A percentile compares a stretch with the other conserved stretches of the same genome.
Evolutionary conservation across 805 yeast species (phyloP).

Genomic region (Cyberlindnera suaveolens): DNA sequence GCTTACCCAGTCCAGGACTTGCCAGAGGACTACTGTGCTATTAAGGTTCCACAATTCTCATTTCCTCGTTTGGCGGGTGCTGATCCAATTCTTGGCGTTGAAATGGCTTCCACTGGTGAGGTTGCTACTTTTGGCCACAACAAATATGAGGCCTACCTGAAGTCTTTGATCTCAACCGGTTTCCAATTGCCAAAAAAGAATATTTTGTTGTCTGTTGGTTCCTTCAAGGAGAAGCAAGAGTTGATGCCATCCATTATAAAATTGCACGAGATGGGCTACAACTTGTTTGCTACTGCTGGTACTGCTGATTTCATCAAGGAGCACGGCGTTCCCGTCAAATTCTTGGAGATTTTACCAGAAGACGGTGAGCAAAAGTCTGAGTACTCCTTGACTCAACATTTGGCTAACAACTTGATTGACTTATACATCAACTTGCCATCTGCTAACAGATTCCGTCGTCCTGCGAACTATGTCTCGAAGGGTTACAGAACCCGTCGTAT

Average conservation of each 20-base stretch:
- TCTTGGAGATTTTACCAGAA: conserved; percentile 78
- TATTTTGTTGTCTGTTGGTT: conserved; percentile 89
- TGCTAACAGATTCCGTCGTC: conserved; percentile 95
- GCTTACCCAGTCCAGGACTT: conserved; percentile 88
- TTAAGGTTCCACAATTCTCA: conserved; percentile 96
- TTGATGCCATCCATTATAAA: conserved; percentile 81
- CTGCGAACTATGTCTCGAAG: conserved; percentile 94
- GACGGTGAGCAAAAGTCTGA: conserved; percentile 80
- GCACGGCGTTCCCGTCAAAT: conserved; percentile 90
- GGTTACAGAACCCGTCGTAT: conserved; percentile 98
- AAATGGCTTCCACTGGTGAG: conserved; percentile 99
- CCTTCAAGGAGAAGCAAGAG: conserved; percentile 93
- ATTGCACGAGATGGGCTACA: conserved; percentile 78
- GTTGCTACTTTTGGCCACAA: conserved; percentile 95
- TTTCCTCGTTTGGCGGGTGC: conserved; percentile 97
- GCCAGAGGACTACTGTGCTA: conserved; percentile 92
- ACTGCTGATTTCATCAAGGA: conserved; percentile 97
- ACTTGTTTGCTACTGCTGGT: conserved; percentile 96
- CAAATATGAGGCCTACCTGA: conserved; percentile 95
- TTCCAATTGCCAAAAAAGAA: conserved; percentile 93
- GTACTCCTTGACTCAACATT: conserved; percentile 91
- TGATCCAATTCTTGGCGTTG: conserved; percentile 96
- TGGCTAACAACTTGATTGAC: conserved; percentile 95
- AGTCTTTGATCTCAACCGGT: conserved; percentile 91
- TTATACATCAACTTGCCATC: conserved; percentile 96